These are phyloP conservation scores for Chaetomium strumarium DNA, from an alignment of 2,329 filamentous ascomycete species.

Conservation along the genomic window DNA sequence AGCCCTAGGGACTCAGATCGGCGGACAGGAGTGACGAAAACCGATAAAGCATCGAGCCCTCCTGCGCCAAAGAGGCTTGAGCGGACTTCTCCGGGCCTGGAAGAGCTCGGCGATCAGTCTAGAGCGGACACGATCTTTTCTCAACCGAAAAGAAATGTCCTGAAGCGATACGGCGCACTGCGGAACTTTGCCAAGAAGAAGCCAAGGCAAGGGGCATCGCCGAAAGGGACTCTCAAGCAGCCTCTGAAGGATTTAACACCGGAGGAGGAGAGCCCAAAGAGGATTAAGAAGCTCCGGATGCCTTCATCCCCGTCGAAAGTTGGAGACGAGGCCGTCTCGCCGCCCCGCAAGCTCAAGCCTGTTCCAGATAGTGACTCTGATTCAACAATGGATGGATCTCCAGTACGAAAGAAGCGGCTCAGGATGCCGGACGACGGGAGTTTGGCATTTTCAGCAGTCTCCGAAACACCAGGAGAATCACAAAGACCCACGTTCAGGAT, in stretches of 20 bases:
- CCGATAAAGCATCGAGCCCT: background rate
- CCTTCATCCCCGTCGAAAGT: background rate
- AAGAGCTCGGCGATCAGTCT: background rate
- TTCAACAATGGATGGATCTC: constrained; percentile 1
- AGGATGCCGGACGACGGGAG: constrained; percentile 3
- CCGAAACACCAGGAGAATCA: background rate
- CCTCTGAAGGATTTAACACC: background rate
- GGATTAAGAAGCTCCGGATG: background rate
- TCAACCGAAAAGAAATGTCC: background rate
- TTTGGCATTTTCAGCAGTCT: background rate
- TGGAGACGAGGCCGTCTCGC: background rate
- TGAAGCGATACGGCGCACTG: background rate
- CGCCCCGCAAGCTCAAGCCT: constrained; percentile 6
- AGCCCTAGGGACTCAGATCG: background rate
- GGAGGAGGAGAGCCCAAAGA: background rate
- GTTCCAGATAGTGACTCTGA: background rate
- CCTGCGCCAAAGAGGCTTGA: constrained; percentile 9
- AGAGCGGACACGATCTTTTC: background rate
- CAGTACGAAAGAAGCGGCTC: constrained; percentile 3
- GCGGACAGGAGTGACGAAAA: background rate
- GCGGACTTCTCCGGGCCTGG: background rate
- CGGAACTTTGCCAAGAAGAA: background rate
- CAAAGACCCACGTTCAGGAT: constrained; percentile 12
- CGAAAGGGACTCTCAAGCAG: background rate
- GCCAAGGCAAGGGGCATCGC: background rate